These are phyloP conservation scores for Agaricus sinodeliciosus DNA, from an alignment of 768 basidiomycete species.

Conservation along the genomic window DNA sequence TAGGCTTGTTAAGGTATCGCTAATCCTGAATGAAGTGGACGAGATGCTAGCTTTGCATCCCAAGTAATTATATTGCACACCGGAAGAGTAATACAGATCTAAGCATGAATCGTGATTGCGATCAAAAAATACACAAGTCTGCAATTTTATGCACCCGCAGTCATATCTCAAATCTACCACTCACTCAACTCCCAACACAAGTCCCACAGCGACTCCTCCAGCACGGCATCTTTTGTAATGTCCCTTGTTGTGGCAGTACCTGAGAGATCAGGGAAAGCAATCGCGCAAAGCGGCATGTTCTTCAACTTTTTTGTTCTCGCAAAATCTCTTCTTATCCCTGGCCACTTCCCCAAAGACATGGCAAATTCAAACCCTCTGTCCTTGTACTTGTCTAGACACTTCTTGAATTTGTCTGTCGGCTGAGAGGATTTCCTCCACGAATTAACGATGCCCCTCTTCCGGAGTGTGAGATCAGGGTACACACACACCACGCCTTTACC, in stretches of 20 bases:
- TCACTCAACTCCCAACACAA: conserved; percentile 5
- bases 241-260: not conserved
- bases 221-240: not conserved
- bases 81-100: no score
- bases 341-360: conserved; percentile 7
- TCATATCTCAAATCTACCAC: not conserved
- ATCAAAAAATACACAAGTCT: no score
- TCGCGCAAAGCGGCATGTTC: not conserved
- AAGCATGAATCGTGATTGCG: no score
- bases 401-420: not conserved
- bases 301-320: not conserved
- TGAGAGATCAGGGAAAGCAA: conserved; percentile 2
- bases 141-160: no score
- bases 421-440: not conserved
- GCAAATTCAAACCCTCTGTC: conserved; percentile 6
- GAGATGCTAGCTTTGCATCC: no score
- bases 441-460: conserved; percentile 2
- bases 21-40: no score
- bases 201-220: not conserved
- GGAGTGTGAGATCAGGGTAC: conserved; percentile 7
- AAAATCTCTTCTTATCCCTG: conserved; percentile 5
- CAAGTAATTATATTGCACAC: no score
- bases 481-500: conserved; percentile 6
- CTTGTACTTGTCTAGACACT: conserved; percentile 1
- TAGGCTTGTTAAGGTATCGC: no score